A percentile compares a stretch with the other conserved stretches of the same genome.
phyloP scores from a whole-genome alignment of 164 flowering plant species.

The Kingdonia uniflora region DNA sequence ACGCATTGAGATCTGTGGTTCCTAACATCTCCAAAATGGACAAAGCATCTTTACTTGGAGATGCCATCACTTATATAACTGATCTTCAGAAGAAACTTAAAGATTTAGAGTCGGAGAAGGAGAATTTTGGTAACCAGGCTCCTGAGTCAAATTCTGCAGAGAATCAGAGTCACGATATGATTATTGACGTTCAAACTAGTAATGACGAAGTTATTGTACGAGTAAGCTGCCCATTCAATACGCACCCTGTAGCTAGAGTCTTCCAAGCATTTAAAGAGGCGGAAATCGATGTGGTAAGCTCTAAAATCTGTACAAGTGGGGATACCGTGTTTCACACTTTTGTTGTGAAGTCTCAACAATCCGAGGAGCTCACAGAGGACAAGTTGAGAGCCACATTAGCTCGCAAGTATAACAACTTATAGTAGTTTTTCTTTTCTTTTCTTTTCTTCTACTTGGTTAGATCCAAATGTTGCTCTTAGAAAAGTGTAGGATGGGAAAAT shows the following conservation, averaged over 20 bases:
- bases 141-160: constrained; percentile 24
- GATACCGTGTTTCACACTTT: constrained; percentile 77
- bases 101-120: constrained; percentile 45
- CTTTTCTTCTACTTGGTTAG: neutral
- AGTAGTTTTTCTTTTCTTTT: constrained; percentile 7
- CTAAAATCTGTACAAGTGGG: constrained; percentile 41
- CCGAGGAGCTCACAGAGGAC: constrained; percentile 68
- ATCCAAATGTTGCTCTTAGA: neutral
- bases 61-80: constrained; percentile 41
- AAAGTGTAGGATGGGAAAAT: neutral
- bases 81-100: constrained; percentile 39
- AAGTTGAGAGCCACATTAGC: constrained; percentile 60
- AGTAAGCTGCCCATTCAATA: constrained; percentile 56
- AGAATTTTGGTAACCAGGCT: constrained; percentile 21
- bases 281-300: constrained; percentile 50
- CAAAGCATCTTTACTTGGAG: constrained; percentile 46
- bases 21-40: constrained; percentile 57
- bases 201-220: constrained; percentile 56
- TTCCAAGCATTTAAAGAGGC: constrained; percentile 64
- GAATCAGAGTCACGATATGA: constrained; percentile 15
- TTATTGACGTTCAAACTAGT: constrained; percentile 45
- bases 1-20: constrained; percentile 45
- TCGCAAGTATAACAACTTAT: constrained; percentile 25
- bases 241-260: constrained; percentile 67
- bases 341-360: constrained; percentile 56